These are phyloP conservation scores for Sphenostylis stenocarpa DNA, from an alignment of 306 rosid species.

Conservation along the genomic window DNA sequence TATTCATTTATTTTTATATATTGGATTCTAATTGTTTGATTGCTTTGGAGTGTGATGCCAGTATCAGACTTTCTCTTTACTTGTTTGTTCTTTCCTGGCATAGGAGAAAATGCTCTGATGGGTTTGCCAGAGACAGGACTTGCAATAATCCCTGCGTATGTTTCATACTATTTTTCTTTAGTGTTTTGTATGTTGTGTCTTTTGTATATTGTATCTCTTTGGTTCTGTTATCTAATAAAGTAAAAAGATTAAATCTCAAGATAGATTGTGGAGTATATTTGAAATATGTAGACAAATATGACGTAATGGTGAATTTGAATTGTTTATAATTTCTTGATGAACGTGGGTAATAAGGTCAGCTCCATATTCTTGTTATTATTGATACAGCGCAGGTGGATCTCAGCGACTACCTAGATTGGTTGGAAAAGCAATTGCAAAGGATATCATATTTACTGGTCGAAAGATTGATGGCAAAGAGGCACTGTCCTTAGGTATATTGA, in stretches of 20 bases:
- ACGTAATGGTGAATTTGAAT: background rate
- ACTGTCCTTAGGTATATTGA: conserved; percentile 66
- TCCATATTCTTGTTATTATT: background rate
- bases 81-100: conserved; percentile 31
- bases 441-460: conserved; percentile 80
- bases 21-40: conserved; percentile 19
- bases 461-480: conserved; percentile 73
- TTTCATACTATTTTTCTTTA: conserved; percentile 24
- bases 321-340: background rate
- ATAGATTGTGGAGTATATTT: background rate
- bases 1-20: too few species aligned
- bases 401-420: conserved; percentile 87
- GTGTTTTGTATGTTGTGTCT: background rate
- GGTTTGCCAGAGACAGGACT: conserved; percentile 98
- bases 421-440: conserved; percentile 82
- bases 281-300: background rate
- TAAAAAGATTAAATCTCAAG: conserved; percentile 1
- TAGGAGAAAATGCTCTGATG: conserved; percentile 76
- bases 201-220: conserved; percentile 11
- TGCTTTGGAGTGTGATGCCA: conserved; percentile 11
- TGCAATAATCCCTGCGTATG: conserved; percentile 96
- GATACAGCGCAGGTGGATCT: conserved; percentile 91
- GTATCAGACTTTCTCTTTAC: conserved; percentile 17
- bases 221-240: conserved; percentile 9
- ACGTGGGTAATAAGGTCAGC: background rate